These are phyloP conservation scores for Xanthoconium stramineum DNA, from an alignment of 768 basidiomycete genomes.

Conservation along the genomic window DNA sequence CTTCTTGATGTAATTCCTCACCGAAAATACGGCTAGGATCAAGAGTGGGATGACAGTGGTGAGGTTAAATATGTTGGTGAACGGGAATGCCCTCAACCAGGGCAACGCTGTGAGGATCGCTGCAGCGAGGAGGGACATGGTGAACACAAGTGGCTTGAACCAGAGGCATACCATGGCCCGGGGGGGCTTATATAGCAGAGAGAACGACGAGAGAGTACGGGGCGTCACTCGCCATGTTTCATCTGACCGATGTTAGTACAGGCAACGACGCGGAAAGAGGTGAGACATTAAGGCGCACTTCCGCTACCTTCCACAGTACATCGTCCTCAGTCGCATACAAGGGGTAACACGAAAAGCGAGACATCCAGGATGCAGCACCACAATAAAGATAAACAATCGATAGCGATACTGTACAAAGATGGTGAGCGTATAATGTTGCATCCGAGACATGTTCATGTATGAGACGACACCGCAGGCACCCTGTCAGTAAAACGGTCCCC, in stretches of 20 bases:
- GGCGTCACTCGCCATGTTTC: conserved; percentile 5
- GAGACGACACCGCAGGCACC: conserved; percentile 8
- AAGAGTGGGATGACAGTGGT: neutral
- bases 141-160: neutral
- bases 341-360: neutral
- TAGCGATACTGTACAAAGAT: conserved; percentile 30
- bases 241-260: neutral
- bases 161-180: neutral
- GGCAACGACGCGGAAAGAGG: neutral
- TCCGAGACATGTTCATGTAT: conserved; percentile 9
- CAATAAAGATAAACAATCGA: conserved; percentile 13
- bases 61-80: conserved; percentile 5
- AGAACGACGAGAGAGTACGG: neutral
- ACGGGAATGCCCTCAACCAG: neutral
- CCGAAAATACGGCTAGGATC: neutral
- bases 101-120: neutral
- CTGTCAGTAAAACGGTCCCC: conserved; percentile 25
- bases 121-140: conserved; percentile 4
- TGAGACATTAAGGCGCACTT: conserved; percentile 7
- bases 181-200: neutral
- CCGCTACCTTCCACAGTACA: too few species aligned
- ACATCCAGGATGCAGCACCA: neutral
- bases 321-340: too few species aligned
- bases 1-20: conserved; percentile 3
- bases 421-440: conserved; percentile 3